These are phyloP conservation scores for Fusarium sp. DNA, from an alignment of 2,329 filamentous ascomycete genomes.

Conservation along the genomic window DNA sequence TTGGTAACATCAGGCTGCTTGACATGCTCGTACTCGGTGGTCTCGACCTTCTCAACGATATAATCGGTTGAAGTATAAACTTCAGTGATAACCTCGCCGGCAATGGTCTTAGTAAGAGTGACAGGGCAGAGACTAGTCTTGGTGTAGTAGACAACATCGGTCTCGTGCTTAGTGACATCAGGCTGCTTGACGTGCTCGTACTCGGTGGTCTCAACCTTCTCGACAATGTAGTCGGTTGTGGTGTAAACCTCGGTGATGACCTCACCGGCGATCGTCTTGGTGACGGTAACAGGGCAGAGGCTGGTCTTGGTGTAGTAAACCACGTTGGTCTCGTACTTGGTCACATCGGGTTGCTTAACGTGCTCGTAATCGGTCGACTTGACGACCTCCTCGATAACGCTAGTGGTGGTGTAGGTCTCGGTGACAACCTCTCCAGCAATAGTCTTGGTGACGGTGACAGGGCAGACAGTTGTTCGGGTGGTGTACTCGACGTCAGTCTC, in stretches of 20 bases:
- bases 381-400: conserved; percentile 50
- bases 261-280: conserved; percentile 49
- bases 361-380: conserved; percentile 54
- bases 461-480: conserved; percentile 61
- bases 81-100: conserved; percentile 43
- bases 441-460: conserved; percentile 52
- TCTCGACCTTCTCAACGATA: conserved; percentile 54
- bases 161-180: conserved; percentile 47
- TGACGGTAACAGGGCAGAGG: conserved; percentile 59
- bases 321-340: conserved; percentile 51
- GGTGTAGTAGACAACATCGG: conserved; percentile 59
- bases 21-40: conserved; percentile 54
- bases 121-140: conserved; percentile 62
- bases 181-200: conserved; percentile 55
- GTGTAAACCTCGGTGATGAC: conserved; percentile 43
- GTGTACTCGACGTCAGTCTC: conserved; percentile 55
- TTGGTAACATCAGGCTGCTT: conserved; percentile 57
- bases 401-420: conserved; percentile 51
- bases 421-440: conserved; percentile 61
- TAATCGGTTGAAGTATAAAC: conserved; percentile 48
- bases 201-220: conserved; percentile 49
- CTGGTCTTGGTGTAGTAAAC: conserved; percentile 60
- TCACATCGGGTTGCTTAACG: conserved; percentile 52
- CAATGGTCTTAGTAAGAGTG: conserved; percentile 54
- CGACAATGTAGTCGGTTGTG: conserved; percentile 45